These are phyloP conservation scores for Moricandia arvensis DNA, from an alignment of 345 rosid genomes.

Conservation along the genomic window DNA sequence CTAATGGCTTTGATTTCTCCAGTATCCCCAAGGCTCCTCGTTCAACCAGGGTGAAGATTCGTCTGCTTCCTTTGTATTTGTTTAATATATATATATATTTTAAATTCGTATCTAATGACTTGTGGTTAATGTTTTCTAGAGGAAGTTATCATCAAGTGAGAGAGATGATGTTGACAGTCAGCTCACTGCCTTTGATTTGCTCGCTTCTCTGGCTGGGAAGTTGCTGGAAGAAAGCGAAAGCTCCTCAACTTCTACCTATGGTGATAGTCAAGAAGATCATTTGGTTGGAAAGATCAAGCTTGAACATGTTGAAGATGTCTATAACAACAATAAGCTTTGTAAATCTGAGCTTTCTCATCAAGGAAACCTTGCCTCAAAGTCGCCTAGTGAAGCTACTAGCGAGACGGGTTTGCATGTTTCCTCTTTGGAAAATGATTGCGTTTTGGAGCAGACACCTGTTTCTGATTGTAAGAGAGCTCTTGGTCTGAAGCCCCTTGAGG, in stretches of 20 bases:
- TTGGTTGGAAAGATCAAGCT: conserved; percentile 38
- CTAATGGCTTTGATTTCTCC: conserved; percentile 55
- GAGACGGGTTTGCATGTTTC: conserved; percentile 31
- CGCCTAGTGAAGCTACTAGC: conserved; percentile 31
- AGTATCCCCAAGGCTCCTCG: conserved; percentile 80
- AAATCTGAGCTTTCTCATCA: conserved; percentile 43
- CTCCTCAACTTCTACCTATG: conserved; percentile 69
- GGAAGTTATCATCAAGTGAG: conserved; percentile 42
- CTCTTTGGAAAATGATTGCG: conserved; percentile 28
- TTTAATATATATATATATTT: too few species aligned
- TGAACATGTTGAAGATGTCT: conserved; percentile 38
- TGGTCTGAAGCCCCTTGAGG: conserved; percentile 40
- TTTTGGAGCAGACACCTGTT: conserved; percentile 37
- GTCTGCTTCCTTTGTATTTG: background rate
- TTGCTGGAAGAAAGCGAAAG: conserved; percentile 79
- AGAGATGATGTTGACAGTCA: conserved; percentile 46
- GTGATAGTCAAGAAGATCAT: conserved; percentile 43
- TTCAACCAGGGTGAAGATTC: conserved; percentile 64
- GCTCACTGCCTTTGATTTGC: conserved; percentile 70
- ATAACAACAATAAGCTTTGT: conserved; percentile 14
- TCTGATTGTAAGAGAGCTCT: conserved; percentile 31
- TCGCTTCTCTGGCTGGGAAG: conserved; percentile 89
- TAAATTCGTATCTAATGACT: conserved; percentile 14
- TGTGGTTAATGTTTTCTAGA: conserved; percentile 44
- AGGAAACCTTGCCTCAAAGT: conserved; percentile 42